A percentile compares a stretch with the other conserved stretches of the same genome.
Conservation (phyloP, 106 monocot species). For the Platanthera zijinensis region DNA sequence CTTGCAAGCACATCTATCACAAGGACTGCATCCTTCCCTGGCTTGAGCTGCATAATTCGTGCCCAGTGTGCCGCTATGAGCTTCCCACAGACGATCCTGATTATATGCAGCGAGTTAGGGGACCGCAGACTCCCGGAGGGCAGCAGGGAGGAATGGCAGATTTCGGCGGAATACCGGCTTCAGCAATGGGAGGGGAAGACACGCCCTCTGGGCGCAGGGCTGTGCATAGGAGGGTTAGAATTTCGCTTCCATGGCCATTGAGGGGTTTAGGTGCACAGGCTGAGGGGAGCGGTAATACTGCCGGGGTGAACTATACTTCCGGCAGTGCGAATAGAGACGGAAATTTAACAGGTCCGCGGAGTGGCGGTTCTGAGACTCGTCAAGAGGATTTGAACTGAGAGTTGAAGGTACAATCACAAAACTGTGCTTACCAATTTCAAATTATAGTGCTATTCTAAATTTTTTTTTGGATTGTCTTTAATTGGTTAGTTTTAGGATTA, state of each 20-base stretch:
- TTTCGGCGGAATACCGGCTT: background rate
- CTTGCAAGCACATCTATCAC: conserved; percentile 88
- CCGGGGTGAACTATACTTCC: background rate
- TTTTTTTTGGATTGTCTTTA: background rate
- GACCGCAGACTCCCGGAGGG: background rate
- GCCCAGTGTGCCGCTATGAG: conserved; percentile 81
- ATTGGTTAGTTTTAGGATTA: background rate
- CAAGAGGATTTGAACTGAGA: conserved; percentile 51
- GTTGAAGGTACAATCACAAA: conserved; percentile 16
- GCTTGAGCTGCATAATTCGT: conserved; percentile 89
- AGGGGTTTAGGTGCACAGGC: conserved; percentile 21
- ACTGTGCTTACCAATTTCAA: background rate
- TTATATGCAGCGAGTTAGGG: conserved; percentile 29
- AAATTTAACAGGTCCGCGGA: conserved; percentile 22
- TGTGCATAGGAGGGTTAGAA: conserved; percentile 59
- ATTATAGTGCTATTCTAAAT: too few species aligned
- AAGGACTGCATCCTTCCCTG: conserved; percentile 82
- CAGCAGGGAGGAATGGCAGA: background rate
- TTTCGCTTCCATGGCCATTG: conserved; percentile 60
- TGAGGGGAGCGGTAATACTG: conserved; percentile 20
- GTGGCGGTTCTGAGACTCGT: conserved; percentile 10
- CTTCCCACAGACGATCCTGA: conserved; percentile 77
- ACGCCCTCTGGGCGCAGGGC: conserved; percentile 11
- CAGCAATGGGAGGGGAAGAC: background rate
- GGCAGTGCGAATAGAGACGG: conserved; percentile 14